Conservation (phyloP, 2,329 filamentous ascomycete genomes). For the Xylariaceae sp. region DNA sequence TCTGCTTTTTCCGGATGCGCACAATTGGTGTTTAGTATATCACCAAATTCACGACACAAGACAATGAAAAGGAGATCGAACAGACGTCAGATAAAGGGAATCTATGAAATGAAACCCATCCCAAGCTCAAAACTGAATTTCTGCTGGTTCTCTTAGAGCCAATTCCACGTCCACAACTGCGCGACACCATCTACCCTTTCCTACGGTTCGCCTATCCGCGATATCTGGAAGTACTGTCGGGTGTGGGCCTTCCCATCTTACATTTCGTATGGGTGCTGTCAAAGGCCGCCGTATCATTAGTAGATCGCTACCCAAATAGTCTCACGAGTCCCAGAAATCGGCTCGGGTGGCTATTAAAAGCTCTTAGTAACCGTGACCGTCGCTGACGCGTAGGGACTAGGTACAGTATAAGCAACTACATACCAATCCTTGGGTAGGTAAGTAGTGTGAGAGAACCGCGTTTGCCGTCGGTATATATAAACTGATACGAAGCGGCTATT, state of each 20-base stretch:
- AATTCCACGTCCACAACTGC: too few relatives aligned
- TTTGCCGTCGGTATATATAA: neutral
- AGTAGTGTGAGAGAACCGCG: too few relatives aligned
- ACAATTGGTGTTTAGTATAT: neutral
- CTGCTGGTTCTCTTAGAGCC: too few relatives aligned
- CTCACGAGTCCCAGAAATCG: too few relatives aligned
- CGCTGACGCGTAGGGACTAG: neutral
- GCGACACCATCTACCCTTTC: too few relatives aligned
- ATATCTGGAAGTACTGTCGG: too few relatives aligned
- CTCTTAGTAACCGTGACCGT: neutral
- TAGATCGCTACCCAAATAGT: too few relatives aligned
- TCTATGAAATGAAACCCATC: neutral
- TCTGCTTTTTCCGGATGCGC: neutral
- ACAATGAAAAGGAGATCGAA: neutral
- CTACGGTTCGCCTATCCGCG: too few relatives aligned
- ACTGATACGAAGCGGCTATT: neutral
- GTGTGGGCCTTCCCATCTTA: too few relatives aligned
- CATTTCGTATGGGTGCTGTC: too few relatives aligned
- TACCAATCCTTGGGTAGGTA: slow-evolving; percentile 21
- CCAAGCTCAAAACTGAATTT: neutral
- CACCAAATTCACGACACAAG: neutral
- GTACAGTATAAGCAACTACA: neutral
- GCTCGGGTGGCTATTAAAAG: neutral
- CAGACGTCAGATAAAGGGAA: neutral
- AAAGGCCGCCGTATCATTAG: too few relatives aligned